Base-by-base conservation (phyloP, 306 rosid species). In the Lathyrus aphaca region DNA sequence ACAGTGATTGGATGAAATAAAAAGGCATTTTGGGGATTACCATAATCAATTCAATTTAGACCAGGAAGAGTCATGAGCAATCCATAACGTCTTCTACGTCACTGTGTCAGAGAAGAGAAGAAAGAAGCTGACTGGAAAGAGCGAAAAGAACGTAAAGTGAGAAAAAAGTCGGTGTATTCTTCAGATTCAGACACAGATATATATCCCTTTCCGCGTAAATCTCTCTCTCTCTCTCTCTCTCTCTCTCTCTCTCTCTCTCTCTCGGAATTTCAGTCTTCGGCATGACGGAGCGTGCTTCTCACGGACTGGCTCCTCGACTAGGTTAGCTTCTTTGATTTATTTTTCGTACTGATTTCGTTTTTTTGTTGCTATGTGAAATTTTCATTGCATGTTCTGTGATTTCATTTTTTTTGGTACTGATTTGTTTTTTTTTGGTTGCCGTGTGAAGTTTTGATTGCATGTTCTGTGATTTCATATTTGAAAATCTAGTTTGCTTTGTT, bases 261-360 rank as follows among this genome's bases (percentile, higher is more conserved):
- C 3, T 29, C 25, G 16, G 42, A 40, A 62, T 42, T 55, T 65
- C 59, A 27, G 3, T 57, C 71, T 58, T 68, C 59, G 40, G 66
- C 80, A 91, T 91, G 97, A 85, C 95, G 73, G 96, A 88, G 73
- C 81, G 73, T 56, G 84, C 77, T 78, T 86, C 92, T 68, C 77
- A 27, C 60, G 82, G 73, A 54, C 62, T 85, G 50, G 79, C 73
- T 58, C 89, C 91, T 86, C 92, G 85, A 79, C 72, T 85, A 77
- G 95, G 97, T 91, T 79, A 78, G 85, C 66, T 77, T 48, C 39
- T 7, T 35, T 35, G 10, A 35, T 4, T 56, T 16, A 16, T 46
- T 17, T 16, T 49, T 9, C 39, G 39, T 44, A 45, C 27, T 23
- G n/a, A 27, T 3, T 56, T 56, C 10, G 72, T 58, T 76, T 15